Conservation (phyloP, 2,329 filamentous ascomycete species). For the Colletotrichum musae region DNA sequence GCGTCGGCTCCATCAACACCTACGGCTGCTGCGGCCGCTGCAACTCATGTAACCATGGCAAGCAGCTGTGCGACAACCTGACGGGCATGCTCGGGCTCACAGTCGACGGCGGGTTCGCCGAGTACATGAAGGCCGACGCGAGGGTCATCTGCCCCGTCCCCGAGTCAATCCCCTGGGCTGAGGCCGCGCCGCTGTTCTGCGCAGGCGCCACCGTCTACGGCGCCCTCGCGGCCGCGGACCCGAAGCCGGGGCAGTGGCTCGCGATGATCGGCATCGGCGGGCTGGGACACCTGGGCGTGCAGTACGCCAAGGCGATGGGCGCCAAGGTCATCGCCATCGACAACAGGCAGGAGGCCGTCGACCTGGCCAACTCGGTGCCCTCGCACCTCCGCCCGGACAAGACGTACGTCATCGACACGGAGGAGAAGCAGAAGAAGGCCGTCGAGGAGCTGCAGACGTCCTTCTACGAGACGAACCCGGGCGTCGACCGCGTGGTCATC, state of each 20-base stretch:
- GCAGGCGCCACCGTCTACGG: conserved; percentile 48
- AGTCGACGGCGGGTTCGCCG: conserved; percentile 46
- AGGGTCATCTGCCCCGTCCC: conserved; percentile 47
- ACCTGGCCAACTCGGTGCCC: conserved; percentile 38
- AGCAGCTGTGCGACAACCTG: conserved; percentile 45
- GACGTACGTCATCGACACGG: conserved; percentile 32
- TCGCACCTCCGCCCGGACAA: conserved; percentile 38
- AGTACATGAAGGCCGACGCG: conserved; percentile 47
- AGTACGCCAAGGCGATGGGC: conserved; percentile 46
- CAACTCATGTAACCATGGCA: conserved; percentile 41
- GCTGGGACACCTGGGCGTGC: conserved; percentile 45
- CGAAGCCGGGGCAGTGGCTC: conserved; percentile 43
- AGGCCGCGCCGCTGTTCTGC: conserved; percentile 48
- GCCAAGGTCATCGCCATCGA: conserved; percentile 46
- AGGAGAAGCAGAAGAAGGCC: conserved; percentile 32
- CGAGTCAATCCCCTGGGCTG: conserved; percentile 40
- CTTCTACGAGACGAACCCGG: conserved; percentile 40
- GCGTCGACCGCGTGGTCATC: conserved; percentile 44
- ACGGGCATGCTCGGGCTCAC: conserved; percentile 45
- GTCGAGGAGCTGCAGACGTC: conserved; percentile 35
- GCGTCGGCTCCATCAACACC: conserved; percentile 57
- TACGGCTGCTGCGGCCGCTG: conserved; percentile 45
- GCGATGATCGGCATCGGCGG: conserved; percentile 47
- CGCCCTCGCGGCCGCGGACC: conserved; percentile 40
- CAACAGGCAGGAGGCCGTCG: conserved; percentile 41